Evolutionary conservation across 1,284 basidiomycete species (phyloP).

Genomic region (Malassezia brasiliensis): DNA sequence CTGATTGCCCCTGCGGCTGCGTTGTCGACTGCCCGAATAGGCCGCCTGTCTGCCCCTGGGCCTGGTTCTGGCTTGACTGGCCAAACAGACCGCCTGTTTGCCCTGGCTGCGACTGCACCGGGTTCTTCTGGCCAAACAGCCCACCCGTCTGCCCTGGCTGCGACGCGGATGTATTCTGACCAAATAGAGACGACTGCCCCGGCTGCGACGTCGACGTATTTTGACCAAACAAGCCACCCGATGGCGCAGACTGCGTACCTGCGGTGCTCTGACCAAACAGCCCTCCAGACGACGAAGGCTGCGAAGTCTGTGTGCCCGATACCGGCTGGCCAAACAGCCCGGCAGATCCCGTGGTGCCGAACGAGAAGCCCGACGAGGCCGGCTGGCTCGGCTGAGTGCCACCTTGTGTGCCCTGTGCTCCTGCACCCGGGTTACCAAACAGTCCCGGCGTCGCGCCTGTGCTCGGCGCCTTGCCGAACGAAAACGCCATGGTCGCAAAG

Average conservation of each 20-base stretch:
- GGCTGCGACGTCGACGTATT: not conserved
- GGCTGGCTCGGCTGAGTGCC: not conserved
- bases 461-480: constrained; percentile 30
- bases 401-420: not conserved
- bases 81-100: not conserved
- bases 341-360: constrained; percentile 19
- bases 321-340: constrained; percentile 9
- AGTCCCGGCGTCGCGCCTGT: constrained; percentile 3
- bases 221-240: constrained; percentile 6
- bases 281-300: not conserved
- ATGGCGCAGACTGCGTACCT: not conserved
- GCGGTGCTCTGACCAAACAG: not conserved
- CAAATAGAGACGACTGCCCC: constrained; percentile 6
- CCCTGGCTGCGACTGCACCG: not conserved
- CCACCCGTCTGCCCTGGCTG: not conserved
- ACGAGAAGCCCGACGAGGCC: constrained; percentile 23
- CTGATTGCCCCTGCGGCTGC: too few species aligned
- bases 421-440: not conserved
- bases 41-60: not conserved
- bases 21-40: constrained; percentile 4
- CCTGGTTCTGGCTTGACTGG: not conserved
- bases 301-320: not conserved
- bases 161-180: not conserved
- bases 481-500: constrained; percentile 27
- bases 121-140: not conserved